These are phyloP conservation scores for Penicillium steckii DNA, from an alignment of 495 filamentous ascomycete genomes.

Conservation along the genomic window DNA sequence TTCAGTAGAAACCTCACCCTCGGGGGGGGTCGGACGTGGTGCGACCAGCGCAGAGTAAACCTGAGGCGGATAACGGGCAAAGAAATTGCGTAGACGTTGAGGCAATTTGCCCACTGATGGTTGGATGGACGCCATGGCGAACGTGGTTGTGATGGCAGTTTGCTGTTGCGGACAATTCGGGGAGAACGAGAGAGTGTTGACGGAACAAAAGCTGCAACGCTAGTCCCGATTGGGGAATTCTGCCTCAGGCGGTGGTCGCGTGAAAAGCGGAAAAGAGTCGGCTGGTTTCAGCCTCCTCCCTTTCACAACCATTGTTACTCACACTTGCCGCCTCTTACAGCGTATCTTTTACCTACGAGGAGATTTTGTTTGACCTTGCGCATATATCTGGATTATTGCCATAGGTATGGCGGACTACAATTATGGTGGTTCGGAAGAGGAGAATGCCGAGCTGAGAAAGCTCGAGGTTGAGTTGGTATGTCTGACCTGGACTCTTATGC, in stretches of 20 bases:
- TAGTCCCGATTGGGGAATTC: not conserved
- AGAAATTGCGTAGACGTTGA: conserved; percentile 76
- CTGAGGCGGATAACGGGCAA: conserved; percentile 80
- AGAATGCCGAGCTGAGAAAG: conserved; percentile 80
- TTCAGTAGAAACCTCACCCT: conserved; percentile 19
- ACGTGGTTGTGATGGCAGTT: not conserved
- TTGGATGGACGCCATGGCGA: conserved; percentile 28
- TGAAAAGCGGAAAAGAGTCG: not conserved
- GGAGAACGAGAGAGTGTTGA: conserved; percentile 4
- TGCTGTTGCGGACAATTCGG: not conserved
- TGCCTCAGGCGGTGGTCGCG: not conserved
- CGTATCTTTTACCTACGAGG: not conserved
- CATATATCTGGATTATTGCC: conserved; percentile 2
- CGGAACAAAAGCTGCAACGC: conserved; percentile 1
- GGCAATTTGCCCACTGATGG: conserved; percentile 44
- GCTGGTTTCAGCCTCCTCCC: not conserved
- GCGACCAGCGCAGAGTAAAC: conserved; percentile 40
- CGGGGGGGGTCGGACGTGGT: conserved; percentile 38
- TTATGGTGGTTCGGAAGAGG: conserved; percentile 78
- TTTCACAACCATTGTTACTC: not conserved
- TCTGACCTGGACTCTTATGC: conserved; percentile 3
- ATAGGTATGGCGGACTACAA: conserved; percentile 57
- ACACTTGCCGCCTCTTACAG: not conserved
- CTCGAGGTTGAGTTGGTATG: conserved; percentile 73
- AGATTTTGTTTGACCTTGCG: not conserved